These are phyloP conservation scores for Aspergillus novoparasiticus DNA, from an alignment of 2,329 filamentous ascomycete species.

Conservation along the genomic window DNA sequence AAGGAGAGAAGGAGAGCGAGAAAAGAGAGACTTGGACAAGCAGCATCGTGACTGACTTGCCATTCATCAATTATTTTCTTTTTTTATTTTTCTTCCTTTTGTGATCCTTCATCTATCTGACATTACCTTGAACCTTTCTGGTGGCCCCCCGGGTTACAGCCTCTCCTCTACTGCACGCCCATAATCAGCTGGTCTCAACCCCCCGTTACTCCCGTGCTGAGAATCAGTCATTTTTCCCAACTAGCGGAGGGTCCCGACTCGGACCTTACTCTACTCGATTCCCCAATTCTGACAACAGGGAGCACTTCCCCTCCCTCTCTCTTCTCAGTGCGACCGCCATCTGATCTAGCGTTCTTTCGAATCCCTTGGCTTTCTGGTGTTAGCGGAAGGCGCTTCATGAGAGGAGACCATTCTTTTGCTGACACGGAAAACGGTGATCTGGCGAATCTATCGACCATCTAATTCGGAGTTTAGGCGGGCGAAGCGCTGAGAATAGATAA, in stretches of 20 bases:
- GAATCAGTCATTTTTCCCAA: constrained; percentile 5
- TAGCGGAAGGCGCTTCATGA: background rate
- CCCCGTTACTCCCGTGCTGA: constrained; percentile 3
- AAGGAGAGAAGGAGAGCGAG: background rate
- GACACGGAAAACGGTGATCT: background rate
- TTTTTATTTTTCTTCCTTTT: background rate
- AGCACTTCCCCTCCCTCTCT: background rate
- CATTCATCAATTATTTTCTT: background rate
- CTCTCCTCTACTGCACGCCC: background rate
- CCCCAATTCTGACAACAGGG: constrained; percentile 7
- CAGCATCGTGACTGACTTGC: background rate
- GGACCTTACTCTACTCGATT: constrained; percentile 8
- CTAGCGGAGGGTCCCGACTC: constrained; percentile 12
- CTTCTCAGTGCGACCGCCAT: background rate
- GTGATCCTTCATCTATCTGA: constrained; percentile 5
- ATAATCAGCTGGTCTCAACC: constrained; percentile 5
- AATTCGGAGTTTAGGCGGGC: background rate
- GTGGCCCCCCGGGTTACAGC: constrained; percentile 1
- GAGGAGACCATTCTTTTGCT: background rate
- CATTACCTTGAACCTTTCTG: background rate
- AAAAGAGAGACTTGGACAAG: background rate
- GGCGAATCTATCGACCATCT: background rate
- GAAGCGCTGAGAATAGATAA: background rate
- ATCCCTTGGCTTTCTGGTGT: constrained; percentile 3
- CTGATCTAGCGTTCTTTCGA: background rate